Base-by-base conservation (phyloP, 1,284 basidiomycete genomes). In the Marasmius fiardii region DNA sequence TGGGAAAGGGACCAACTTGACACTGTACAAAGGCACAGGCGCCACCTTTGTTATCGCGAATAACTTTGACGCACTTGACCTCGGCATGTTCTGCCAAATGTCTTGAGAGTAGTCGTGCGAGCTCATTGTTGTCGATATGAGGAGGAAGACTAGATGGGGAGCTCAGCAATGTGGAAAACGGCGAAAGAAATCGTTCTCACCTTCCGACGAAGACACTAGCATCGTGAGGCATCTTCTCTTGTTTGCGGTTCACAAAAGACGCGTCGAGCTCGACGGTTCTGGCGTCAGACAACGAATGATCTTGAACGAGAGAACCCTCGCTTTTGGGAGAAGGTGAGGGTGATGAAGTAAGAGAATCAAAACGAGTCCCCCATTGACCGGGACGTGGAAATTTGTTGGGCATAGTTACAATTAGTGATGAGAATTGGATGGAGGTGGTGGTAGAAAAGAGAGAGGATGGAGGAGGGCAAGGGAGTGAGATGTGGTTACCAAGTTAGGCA, bases 11-110 rank as follows among this genome's bases (percentile, higher is more conserved):
- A 58, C 75, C 51, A 64, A 88, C 89, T 75, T 89, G 80, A 75
- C 88, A 91, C 69, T 91, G 89, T 16, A 90, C 83, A 66, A 92
- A 92, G 49, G 89, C 89, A 64, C 89, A 90, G 35, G 85, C 80
- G 24, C 87, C 83, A 43, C 88, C 86, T 66, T 84, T 86, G 56
- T 77, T 79, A 66, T 92, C 88, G 55, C 84, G 84, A 51, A 90
- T 79, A 48, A 90, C 83, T 67, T 91, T 91, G 67, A 91, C 78
- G 53, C 76, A 79, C 65, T 82, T 84, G 63, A 88, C 73, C 57
- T 83, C 79, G 0, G 79, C 73, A 65, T 87, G 77, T 48, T 77
- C 77, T 10, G 82, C 80, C 50, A 91, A 75, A 68, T 89, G 86
- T 43, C 83, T 77, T 35, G 77, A 73, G 52, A 92, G 77, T 62